These are phyloP conservation scores for Xylariaceae sp. DNA, from an alignment of 2,329 filamentous ascomycete genomes.

Conservation along the genomic window DNA sequence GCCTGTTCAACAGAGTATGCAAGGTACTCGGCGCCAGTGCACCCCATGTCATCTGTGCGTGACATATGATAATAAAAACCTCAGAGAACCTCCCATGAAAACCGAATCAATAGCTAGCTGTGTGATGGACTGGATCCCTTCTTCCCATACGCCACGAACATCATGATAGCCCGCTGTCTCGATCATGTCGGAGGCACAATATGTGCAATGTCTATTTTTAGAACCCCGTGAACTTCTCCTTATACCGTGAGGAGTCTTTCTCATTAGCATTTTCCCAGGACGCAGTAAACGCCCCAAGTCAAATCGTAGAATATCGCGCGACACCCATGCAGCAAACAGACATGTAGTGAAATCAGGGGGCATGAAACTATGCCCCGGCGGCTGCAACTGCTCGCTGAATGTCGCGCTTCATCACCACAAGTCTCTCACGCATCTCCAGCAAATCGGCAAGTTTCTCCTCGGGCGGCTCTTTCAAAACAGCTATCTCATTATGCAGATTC, in stretches of 20 bases:
- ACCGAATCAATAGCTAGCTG: not conserved
- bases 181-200: not conserved
- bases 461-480: slow-evolving; percentile 45
- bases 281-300: not conserved
- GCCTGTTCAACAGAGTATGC: not conserved
- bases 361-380: slow-evolving; percentile 14
- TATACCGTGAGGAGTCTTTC: not conserved
- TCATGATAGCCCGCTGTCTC: not conserved
- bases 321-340: not conserved
- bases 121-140: not conserved
- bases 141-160: not conserved
- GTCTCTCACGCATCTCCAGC: slow-evolving; percentile 48
- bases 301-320: not conserved
- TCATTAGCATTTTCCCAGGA: not conserved
- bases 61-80: not conserved
- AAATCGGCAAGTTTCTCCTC: slow-evolving; percentile 47
- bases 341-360: not conserved
- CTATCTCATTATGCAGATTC: slow-evolving; percentile 51
- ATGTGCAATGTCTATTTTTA: not conserved
- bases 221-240: not conserved
- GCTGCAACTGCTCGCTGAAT: slow-evolving; percentile 47
- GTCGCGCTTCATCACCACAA: slow-evolving; percentile 54
- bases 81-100: not conserved
- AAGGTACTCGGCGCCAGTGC: not conserved
- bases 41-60: not conserved